phyloP scores from a whole-genome alignment of 495 filamentous ascomycete species.

The Geoglossum glabrum region DNA sequence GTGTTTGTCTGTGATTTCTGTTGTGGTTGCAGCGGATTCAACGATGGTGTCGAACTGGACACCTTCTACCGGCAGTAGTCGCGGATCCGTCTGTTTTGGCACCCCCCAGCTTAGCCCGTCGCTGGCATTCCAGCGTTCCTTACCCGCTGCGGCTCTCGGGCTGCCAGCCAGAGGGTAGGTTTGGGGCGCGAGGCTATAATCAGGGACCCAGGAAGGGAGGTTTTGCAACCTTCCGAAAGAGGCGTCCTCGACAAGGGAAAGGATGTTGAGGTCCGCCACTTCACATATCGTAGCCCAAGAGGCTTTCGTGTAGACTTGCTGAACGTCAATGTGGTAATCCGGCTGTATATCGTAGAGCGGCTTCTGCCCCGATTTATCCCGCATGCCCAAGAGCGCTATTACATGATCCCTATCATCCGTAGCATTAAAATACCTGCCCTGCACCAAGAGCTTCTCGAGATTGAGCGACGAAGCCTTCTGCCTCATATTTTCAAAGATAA shows the following conservation, averaged over 20 bases:
- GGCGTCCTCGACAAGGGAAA: conserved; percentile 9
- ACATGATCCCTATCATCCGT: conserved; percentile 7
- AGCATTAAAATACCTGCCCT: conserved; percentile 9
- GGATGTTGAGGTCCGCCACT: conserved; percentile 6
- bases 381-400: conserved; percentile 8
- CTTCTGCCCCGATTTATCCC: not conserved
- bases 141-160: not conserved
- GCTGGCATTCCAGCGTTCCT: conserved; percentile 2
- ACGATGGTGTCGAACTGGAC: not conserved
- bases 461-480: not conserved
- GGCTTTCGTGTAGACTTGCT: conserved; percentile 5
- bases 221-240: not conserved
- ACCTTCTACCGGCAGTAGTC: not conserved
- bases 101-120: not conserved
- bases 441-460: conserved; percentile 6
- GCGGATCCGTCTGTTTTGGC: not conserved
- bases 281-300: conserved; percentile 9
- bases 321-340: not conserved
- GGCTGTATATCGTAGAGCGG: not conserved
- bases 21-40: not conserved
- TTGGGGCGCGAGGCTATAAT: conserved; percentile 6
- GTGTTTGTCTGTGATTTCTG: not conserved
- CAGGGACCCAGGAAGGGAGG: conserved; percentile 12
- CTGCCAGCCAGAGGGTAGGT: not conserved
- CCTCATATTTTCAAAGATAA: conserved; percentile 7